Evolutionary conservation across 805 yeast species (phyloP), one percentile per base, ranked within the genome.

Genomic region (Isabelozyma gotoi): DNA sequence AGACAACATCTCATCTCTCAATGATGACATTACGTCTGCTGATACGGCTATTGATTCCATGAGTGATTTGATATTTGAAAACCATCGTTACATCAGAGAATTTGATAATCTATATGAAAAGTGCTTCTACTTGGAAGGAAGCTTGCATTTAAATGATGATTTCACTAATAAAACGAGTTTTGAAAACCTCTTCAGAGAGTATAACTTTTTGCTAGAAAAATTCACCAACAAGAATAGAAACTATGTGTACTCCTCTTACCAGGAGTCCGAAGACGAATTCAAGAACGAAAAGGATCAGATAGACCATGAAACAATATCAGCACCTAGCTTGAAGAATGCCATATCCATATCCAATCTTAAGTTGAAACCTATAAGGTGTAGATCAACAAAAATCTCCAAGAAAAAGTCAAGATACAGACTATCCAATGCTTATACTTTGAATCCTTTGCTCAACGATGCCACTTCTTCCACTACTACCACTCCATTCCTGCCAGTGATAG

Each of bases 321-420:
- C 36, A 16, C 34, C 27, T 6, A 18, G 37, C 15, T 16, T 57
- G 35, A 43, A 46, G 5, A 55, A 53, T 40, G 44, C 56, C 20
- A 46, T 50, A 11, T 71, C 76, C n/a, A 51, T 70, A 14, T 64
- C 73, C 2, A 60, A 64, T 48, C 55, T 72, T 38, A 56, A 57
- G 37, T 54, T 72, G 39, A 70, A 69, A 50, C 77, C 77, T 4
- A 60, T 72, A n/a, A 48, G 67, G 41, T 68, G 74, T 49, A 53
- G 44, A 41, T 49, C 50, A 19, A 55, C 60, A 19, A 65, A 60
- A 42, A 60, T 69, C 2, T 54, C 62, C 45, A 71, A 68, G 53
- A 68, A 68, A 56, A 71, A 68, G 50, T 66, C 74, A n/a, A 59
- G 60, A 31, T 70, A 71, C 49, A 56, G 74, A 38, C 55, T 72